Conservation (phyloP, 2,329 filamentous ascomycete genomes). For the Penicillium sp. region DNA sequence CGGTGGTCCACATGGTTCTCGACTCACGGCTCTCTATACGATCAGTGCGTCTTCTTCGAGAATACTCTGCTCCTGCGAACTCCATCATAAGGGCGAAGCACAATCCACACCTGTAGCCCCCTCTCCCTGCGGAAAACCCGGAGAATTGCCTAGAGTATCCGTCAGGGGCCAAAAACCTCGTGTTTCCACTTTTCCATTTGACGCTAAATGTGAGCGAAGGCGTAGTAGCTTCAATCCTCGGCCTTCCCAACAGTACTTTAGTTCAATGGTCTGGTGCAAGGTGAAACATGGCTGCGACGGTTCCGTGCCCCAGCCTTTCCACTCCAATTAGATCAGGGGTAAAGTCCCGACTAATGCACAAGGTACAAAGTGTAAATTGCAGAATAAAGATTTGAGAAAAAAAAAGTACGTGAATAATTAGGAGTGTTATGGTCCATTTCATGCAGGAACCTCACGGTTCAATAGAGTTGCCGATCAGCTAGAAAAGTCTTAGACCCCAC, state of each 20-base stretch:
- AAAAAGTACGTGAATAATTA: neutral
- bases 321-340: slow-evolving; percentile 7
- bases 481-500: slow-evolving; percentile 13
- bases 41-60: slow-evolving; percentile 19
- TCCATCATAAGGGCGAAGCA: neutral
- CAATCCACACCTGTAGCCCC: neutral
- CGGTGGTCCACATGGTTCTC: slow-evolving; percentile 2
- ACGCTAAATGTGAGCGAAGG: neutral
- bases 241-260: slow-evolving; percentile 4
- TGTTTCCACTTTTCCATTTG: slow-evolving; percentile 6
- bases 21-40: slow-evolving; percentile 2
- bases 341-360: neutral
- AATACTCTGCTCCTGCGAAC: slow-evolving; percentile 2
- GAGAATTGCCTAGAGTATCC: neutral
- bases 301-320: slow-evolving; percentile 9
- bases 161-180: neutral
- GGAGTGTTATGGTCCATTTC: neutral
- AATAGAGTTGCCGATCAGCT: slow-evolving; percentile 24
- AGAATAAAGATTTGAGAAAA: neutral
- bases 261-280: slow-evolving; percentile 6
- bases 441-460: slow-evolving; percentile 16
- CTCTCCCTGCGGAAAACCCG: neutral
- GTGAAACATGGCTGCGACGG: slow-evolving; percentile 30
- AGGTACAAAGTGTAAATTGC: neutral
- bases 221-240: slow-evolving; percentile 3